phyloP scores from a whole-genome alignment of 371 early-diverging fungal species.

The Circinella umbellata region DNA sequence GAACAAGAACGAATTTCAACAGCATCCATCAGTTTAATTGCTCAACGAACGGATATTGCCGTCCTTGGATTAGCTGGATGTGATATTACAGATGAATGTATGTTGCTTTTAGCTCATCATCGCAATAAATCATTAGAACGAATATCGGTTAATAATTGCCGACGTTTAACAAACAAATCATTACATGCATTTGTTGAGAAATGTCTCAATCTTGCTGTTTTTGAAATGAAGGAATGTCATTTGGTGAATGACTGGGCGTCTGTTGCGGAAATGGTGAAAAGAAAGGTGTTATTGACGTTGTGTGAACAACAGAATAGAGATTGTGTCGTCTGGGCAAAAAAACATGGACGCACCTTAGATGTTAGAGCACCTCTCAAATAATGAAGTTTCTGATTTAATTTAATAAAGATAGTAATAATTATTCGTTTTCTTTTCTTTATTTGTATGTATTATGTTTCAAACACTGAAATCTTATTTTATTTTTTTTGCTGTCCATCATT shows the following conservation, averaged over 20 bases:
- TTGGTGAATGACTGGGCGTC: slow-evolving; percentile 48
- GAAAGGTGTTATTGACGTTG: slow-evolving; percentile 46
- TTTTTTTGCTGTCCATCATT: too few relatives aligned
- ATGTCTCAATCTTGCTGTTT: slow-evolving; percentile 58
- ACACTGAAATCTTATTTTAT: too few relatives aligned
- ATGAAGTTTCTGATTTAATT: neutral
- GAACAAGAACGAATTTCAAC: slow-evolving; percentile 56
- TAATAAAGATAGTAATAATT: neutral
- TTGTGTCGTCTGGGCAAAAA: slow-evolving; percentile 47
- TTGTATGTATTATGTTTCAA: too few relatives aligned
- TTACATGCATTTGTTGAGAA: slow-evolving; percentile 49
- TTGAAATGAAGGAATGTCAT: slow-evolving; percentile 67
- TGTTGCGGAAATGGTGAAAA: slow-evolving; percentile 40
- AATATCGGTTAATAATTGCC: slow-evolving; percentile 64
- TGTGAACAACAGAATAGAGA: slow-evolving; percentile 52
- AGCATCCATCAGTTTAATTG: slow-evolving; percentile 55
- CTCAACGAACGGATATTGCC: slow-evolving; percentile 51
- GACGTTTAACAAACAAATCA: slow-evolving; percentile 55
- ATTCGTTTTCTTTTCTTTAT: too few relatives aligned
- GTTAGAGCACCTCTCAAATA: slow-evolving; percentile 50
- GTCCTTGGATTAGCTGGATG: slow-evolving; percentile 66
- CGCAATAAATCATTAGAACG: slow-evolving; percentile 52
- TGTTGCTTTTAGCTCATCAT: slow-evolving; percentile 54
- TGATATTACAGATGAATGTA: slow-evolving; percentile 59
- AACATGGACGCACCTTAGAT: slow-evolving; percentile 29